phyloP scores from a whole-genome alignment of 805 yeast species.

The Candida ovalis region DNA sequence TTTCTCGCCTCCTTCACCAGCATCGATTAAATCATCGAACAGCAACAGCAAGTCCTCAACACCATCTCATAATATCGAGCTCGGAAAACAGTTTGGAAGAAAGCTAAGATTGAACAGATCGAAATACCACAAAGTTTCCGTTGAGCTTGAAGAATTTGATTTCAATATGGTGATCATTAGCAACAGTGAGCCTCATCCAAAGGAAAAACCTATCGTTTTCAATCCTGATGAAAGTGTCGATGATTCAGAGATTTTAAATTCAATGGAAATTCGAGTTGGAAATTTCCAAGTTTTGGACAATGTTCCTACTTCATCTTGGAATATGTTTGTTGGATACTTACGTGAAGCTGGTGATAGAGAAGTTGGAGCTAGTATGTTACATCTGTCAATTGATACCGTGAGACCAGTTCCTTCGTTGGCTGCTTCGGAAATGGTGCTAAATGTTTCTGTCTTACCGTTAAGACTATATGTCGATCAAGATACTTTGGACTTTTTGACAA shows the following conservation, averaged over 20 bases:
- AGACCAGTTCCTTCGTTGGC: slow-evolving; percentile 61
- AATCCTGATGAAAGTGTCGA: slow-evolving; percentile 26
- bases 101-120: slow-evolving; percentile 66
- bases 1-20: slow-evolving; percentile 9
- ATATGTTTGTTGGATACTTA: slow-evolving; percentile 70
- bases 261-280: slow-evolving; percentile 45
- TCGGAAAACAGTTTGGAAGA: slow-evolving; percentile 32
- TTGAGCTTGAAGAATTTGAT: slow-evolving; percentile 54
- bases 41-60: slow-evolving; percentile 6
- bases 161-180: slow-evolving; percentile 43
- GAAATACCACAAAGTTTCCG: slow-evolving; percentile 49
- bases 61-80: slow-evolving; percentile 24
- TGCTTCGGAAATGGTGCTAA: slow-evolving; percentile 63
- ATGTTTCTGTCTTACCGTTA: slow-evolving; percentile 61
- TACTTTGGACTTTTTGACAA: slow-evolving; percentile 74
- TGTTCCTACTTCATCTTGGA: slow-evolving; percentile 87
- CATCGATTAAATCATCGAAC: slow-evolving; percentile 12
- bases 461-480: slow-evolving; percentile 90
- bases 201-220: slow-evolving; percentile 19
- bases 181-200: slow-evolving; percentile 35
- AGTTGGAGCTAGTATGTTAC: slow-evolving; percentile 60
- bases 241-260: slow-evolving; percentile 44
- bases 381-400: slow-evolving; percentile 49
- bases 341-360: slow-evolving; percentile 70
- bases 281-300: slow-evolving; percentile 68